phyloP scores from a whole-genome alignment of 2,329 filamentous ascomycete species.

The Aureobasidium pullulans region DNA sequence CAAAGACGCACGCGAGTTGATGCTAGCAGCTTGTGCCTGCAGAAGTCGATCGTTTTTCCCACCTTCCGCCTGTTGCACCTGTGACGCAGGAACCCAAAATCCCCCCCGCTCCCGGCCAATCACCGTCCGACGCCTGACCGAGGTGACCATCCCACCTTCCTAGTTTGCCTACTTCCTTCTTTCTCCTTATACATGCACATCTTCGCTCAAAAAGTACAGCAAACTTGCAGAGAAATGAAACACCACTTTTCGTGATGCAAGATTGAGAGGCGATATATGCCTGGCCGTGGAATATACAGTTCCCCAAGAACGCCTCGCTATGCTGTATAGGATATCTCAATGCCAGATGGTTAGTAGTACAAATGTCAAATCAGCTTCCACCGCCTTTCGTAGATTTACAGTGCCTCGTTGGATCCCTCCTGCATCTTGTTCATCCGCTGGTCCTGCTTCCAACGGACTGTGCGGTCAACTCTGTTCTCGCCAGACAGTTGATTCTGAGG shows the following conservation, averaged over 20 bases:
- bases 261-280: constrained; percentile 1
- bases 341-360: constrained; percentile 10
- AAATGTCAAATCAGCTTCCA: background rate
- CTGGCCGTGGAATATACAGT: background rate
- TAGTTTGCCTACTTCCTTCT: background rate
- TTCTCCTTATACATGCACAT: background rate
- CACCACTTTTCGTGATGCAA: background rate
- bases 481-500: constrained; percentile 11
- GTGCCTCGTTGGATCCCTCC: constrained; percentile 4
- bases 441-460: constrained; percentile 21
- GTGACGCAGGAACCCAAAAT: background rate
- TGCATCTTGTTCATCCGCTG: constrained; percentile 16
- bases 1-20: background rate
- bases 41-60: constrained; percentile 3
- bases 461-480: constrained; percentile 21
- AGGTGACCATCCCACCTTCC: background rate
- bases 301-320: constrained; percentile 6
- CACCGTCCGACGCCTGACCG: background rate
- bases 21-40: background rate
- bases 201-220: background rate
- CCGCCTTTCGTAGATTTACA: background rate
- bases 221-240: background rate
- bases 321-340: constrained; percentile 4
- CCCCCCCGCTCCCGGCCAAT: background rate
- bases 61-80: background rate